Conservation (phyloP, 768 basidiomycete species). For the Tulasnella calospora region DNA sequence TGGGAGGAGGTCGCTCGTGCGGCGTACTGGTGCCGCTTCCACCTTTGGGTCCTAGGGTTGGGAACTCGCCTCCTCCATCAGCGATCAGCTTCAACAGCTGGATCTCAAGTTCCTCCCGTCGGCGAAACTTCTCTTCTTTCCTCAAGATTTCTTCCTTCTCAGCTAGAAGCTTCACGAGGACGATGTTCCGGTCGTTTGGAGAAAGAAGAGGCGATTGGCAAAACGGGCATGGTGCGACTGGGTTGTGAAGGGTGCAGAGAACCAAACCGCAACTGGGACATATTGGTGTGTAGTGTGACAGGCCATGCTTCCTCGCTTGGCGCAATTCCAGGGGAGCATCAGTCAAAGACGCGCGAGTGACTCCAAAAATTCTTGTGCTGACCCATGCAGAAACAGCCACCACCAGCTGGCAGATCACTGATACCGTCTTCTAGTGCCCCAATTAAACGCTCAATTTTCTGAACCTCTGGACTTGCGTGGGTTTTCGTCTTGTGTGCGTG, state of each 20-base stretch:
- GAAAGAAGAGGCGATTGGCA: constrained; percentile 30
- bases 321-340: not conserved
- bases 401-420: not conserved
- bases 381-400: constrained; percentile 25
- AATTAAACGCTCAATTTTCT: constrained; percentile 14
- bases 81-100: not conserved
- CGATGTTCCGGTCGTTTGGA: constrained; percentile 13
- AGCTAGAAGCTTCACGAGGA: constrained; percentile 11
- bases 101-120: not conserved
- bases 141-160: constrained; percentile 19
- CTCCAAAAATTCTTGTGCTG: not conserved
- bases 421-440: constrained; percentile 14
- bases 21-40: constrained; percentile 5
- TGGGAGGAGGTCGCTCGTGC: not conserved
- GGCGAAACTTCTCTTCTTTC: constrained; percentile 15
- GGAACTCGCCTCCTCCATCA: constrained; percentile 25
- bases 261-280: constrained; percentile 38
- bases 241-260: constrained; percentile 36
- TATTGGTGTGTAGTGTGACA: constrained; percentile 37
- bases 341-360: not conserved
- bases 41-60: not conserved
- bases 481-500: not conserved
- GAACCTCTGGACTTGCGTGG: not conserved
- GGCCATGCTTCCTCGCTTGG: constrained; percentile 34
- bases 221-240: constrained; percentile 38